Evolutionary conservation across 768 basidiomycete species (phyloP), one percentile per base, ranked within the genome.

Genomic region (Tubosaeta brunneosetosa): DNA sequence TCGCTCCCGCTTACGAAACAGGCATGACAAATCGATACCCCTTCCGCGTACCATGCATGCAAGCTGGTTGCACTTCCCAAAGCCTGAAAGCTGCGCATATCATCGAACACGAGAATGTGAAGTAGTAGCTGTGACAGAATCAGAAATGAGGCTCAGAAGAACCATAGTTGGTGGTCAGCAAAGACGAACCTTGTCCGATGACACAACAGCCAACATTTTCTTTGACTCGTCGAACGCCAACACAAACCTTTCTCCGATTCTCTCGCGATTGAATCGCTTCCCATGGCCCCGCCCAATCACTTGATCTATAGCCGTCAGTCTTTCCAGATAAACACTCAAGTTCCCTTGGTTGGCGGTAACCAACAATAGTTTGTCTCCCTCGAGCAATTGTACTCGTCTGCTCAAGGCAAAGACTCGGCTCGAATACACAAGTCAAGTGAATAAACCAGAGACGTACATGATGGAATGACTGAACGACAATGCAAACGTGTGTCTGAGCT

Each of bases 1-100:
- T 84, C 82, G 32, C 60, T 73, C 5, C 79, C 78, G 43, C 65
- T 64, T 1, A 81, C 69, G 51, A 83, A 82, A 36, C 73, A 71
- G 2, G 74, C 68, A 16, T 68, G 67, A 2, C 44, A 52, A 13
- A 83, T 70, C 4, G 48, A 40, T 1, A 55, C 16, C 6, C 53
- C 59, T 0, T 59, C 50, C 7, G 59, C 48, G 55, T 79, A 81
- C 80, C 80, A 83, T 0, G 57, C 46, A 3, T 52, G 52, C 9
- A 84, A 67, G 40, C 75, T 69, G 6, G 78, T 63, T 0, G 73
- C 47, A 9, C 63, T 72, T 1, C 79, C 80, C 43, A 64, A 66
- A 1, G 68, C 73, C 47, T 76, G 73, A 8, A 82, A 57, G 3
- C 58, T 58, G 16, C 74, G 79, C 0, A 55, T 53, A 42, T 83